Conservation (phyloP, 495 filamentous ascomycete species). For the Sporormia fimetaria region DNA sequence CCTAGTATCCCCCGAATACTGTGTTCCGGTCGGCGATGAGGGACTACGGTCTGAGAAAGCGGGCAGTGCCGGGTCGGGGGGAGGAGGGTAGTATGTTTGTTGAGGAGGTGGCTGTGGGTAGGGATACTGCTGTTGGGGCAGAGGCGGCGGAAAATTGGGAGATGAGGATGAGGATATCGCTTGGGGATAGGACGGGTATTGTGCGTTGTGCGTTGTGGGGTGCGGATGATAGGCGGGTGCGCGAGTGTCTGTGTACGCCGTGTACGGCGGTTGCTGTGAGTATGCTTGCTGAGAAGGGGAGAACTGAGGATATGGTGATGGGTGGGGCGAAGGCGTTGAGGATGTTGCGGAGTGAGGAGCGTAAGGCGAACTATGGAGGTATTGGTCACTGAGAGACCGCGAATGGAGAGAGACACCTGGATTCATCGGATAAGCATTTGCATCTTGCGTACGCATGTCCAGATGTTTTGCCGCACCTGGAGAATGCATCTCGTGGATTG, state of each 20-base stretch:
- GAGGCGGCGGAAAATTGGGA: constrained; percentile 4
- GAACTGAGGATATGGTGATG: constrained; percentile 8
- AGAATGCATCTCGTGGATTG: constrained; percentile 15
- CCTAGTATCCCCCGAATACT: constrained; percentile 12
- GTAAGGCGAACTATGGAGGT: constrained; percentile 9
- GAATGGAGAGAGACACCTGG: constrained; percentile 7
- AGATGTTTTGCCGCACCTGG: constrained; percentile 11
- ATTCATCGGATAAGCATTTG: constrained; percentile 5
- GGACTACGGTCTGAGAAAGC: background rate
- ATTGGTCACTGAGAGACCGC: constrained; percentile 5
- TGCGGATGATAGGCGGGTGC: background rate
- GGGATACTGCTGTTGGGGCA: constrained; percentile 6
- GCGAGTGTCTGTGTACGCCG: no score
- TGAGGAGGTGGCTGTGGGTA: constrained; percentile 12
- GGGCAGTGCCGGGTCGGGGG: constrained; percentile 9
- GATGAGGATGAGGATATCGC: background rate
- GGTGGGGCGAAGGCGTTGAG: constrained; percentile 1
- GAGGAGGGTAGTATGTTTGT: constrained; percentile 19
- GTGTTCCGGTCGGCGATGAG: constrained; percentile 12
- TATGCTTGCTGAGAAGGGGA: no score
- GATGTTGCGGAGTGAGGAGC: constrained; percentile 3
- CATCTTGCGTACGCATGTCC: constrained; percentile 11
- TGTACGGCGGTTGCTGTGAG: no score
- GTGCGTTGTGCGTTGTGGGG: background rate
- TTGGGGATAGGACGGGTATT: background rate